A percentile compares a stretch with the other conserved stretches of the same genome.
Conservation (phyloP, 2,329 filamentous ascomycete genomes). For the Epichloe coenophiala region DNA sequence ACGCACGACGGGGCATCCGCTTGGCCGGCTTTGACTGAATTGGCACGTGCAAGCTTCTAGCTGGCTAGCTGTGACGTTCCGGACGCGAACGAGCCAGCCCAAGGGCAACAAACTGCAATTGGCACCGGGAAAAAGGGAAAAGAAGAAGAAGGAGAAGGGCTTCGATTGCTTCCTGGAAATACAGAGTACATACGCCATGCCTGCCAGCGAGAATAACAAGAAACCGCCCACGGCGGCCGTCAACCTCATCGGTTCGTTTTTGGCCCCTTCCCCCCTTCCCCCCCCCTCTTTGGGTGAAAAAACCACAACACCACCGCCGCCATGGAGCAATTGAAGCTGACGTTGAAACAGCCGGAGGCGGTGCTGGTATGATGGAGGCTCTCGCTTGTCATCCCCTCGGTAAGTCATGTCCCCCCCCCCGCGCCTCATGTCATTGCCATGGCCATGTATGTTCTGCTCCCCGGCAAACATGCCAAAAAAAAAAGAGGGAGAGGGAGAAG, state of each 20-base stretch:
- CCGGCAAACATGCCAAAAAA: not conserved
- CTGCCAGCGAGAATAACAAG: constrained; percentile 35
- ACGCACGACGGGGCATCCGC: no score
- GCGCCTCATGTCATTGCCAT: constrained; percentile 1
- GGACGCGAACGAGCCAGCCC: no score
- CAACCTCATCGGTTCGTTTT: constrained; percentile 68
- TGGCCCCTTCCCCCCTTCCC: not conserved
- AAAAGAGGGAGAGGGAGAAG: not conserved
- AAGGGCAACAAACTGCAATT: no score
- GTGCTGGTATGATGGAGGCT: constrained; percentile 98
- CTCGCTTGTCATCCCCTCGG: constrained; percentile 88
- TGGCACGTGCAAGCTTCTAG: no score
- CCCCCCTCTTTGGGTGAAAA: not conserved
- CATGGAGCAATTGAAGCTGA: not conserved
- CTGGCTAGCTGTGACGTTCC: no score
- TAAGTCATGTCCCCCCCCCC: constrained; percentile 29
- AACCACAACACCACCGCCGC: not conserved
- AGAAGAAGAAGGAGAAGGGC: no score
- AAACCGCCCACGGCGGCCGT: constrained; percentile 74
- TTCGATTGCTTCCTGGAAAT: no score
- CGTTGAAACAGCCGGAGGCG: constrained; percentile 63
- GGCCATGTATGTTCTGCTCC: not conserved
- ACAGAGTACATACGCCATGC: constrained; percentile 14
- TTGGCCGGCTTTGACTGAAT: no score
- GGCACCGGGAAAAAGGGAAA: no score